Base-by-base conservation (phyloP, 176 grass and related monocot genomes). In the Zizania latifolia region DNA sequence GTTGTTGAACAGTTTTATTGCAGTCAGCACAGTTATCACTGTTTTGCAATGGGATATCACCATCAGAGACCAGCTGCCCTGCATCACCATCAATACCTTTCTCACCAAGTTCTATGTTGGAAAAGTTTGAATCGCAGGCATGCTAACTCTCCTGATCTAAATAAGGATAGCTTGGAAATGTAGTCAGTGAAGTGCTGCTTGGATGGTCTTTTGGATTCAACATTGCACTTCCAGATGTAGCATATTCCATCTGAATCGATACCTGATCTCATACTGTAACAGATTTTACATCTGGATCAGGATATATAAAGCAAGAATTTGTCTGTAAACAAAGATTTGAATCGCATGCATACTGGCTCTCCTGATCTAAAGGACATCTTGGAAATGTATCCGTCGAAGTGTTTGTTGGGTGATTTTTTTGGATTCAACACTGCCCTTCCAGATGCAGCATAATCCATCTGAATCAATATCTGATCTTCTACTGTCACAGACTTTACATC, bases 1-100 rank as follows among this genome's bases (percentile, higher is more conserved):
- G 34, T 58, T 50, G n/a, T 68, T 66, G 51, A 63, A 69, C 33
- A 4, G 69, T 65, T 77, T 62, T 56, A 50, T 70, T 55, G 16
- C 3, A 69, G 10, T 39, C 30, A 50, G 36, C 29, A 77, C 26
- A 38, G 64, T 11, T 44, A 63, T 76, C 59, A 64, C 13, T 3
- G 4, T 46, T 77, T 77, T 62, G n/a, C 40, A 11, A 51, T 12
- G 13, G n/a, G 46, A 77, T 36, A 24, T 30, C 4, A 51, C 38
- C 30, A 77, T 65, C 30, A 64, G 59, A 50, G 12, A 64, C 30
- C 22, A 4, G 29, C 11, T 77, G 58, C 19, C 3, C 43, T 21
- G 67, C 43, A 70, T 33, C 74, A 77, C 14, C 30, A 50, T 50
- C 27, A 24, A 16, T 51, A 63, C 59, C 6, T 64, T 48, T 34